Evolutionary conservation across 306 rosid species (phyloP).

Genomic region (Fragaria iinumae): DNA sequence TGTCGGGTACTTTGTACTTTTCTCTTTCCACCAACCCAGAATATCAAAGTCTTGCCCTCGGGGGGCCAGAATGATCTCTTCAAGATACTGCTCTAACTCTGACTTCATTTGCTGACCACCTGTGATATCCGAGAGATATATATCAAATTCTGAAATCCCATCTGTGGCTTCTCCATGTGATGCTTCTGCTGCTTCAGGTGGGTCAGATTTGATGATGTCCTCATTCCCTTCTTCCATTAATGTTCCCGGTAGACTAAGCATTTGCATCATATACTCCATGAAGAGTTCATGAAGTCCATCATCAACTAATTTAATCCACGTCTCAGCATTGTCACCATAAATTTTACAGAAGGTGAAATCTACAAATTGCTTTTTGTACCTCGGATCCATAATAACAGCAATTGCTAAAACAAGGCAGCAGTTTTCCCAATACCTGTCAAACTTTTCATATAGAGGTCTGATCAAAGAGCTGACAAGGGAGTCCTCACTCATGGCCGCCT

Average conservation of each 20-base stretch:
- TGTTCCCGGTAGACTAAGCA: conserved; percentile 49
- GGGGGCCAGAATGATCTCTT: conserved; percentile 50
- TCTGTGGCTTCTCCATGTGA: conserved; percentile 51
- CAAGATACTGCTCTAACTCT: conserved; percentile 85
- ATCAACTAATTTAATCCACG: conserved; percentile 63
- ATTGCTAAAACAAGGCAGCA: conserved; percentile 71
- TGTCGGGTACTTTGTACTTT: conserved; percentile 67
- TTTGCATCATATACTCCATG: conserved; percentile 53
- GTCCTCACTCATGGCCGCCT: conserved; percentile 63
- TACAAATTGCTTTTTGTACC: conserved; percentile 78
- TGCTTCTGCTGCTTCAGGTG: conserved; percentile 48
- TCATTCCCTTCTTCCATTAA: conserved; percentile 52
- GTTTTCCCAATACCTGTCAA: conserved; percentile 82
- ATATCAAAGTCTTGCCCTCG: conserved; percentile 54
- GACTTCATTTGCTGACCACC: conserved; percentile 57
- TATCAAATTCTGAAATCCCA: conserved; percentile 67
- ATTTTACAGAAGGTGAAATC: conserved; percentile 59
- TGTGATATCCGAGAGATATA: conserved; percentile 59
- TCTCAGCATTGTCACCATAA: conserved; percentile 63
- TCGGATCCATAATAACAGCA: conserved; percentile 85
- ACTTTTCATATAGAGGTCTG: conserved; percentile 62
- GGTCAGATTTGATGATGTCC: conserved; percentile 44
- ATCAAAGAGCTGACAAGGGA: conserved; percentile 58
- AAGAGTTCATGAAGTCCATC: conserved; percentile 78
- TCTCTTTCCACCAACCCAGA: conserved; percentile 75